Evolutionary conservation across 2,329 filamentous ascomycete genomes (phyloP).

Genomic region (Exophiala viscosa): DNA sequence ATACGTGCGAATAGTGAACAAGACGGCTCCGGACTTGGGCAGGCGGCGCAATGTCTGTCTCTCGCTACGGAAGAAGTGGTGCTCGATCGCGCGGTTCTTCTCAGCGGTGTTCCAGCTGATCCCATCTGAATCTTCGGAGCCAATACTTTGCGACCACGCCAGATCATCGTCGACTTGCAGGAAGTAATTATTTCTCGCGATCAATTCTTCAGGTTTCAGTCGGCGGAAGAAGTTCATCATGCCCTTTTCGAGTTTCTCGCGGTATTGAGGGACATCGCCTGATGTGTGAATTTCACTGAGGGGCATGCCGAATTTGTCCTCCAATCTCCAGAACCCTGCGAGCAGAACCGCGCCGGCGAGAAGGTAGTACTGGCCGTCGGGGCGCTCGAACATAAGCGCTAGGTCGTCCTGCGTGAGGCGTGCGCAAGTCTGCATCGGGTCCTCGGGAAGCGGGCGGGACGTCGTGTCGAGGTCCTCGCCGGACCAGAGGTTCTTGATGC

Average conservation of each 20-base stretch:
- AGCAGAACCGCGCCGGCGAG: conserved; percentile 69
- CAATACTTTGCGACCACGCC: conserved; percentile 73
- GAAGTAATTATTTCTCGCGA: conserved; percentile 78
- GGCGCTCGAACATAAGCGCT: conserved; percentile 74
- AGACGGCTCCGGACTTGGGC: conserved; percentile 55
- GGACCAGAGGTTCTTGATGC: conserved; percentile 68
- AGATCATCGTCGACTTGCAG: conserved; percentile 77
- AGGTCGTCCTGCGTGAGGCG: conserved; percentile 77
- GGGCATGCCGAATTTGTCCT: conserved; percentile 77
- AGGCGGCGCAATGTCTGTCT: conserved; percentile 65
- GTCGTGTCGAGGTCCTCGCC: conserved; percentile 68
- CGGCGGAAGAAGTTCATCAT: conserved; percentile 80
- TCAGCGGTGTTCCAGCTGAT: conserved; percentile 73
- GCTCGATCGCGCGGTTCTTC: conserved; percentile 66
- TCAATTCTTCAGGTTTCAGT: conserved; percentile 63
- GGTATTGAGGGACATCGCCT: conserved; percentile 70
- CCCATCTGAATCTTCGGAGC: conserved; percentile 61
- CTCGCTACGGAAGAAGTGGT: conserved; percentile 76
- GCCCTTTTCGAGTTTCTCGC: conserved; percentile 67
- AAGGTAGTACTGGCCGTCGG: conserved; percentile 76
- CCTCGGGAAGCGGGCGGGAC: conserved; percentile 63
- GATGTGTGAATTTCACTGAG: conserved; percentile 75
- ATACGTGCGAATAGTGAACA: conserved; percentile 78
- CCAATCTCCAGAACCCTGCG: conserved; percentile 76
- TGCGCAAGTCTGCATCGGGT: conserved; percentile 72